Evolutionary conservation across 2,329 filamentous ascomycete species (phyloP).

Genomic region (Geosmithia putterillii): DNA sequence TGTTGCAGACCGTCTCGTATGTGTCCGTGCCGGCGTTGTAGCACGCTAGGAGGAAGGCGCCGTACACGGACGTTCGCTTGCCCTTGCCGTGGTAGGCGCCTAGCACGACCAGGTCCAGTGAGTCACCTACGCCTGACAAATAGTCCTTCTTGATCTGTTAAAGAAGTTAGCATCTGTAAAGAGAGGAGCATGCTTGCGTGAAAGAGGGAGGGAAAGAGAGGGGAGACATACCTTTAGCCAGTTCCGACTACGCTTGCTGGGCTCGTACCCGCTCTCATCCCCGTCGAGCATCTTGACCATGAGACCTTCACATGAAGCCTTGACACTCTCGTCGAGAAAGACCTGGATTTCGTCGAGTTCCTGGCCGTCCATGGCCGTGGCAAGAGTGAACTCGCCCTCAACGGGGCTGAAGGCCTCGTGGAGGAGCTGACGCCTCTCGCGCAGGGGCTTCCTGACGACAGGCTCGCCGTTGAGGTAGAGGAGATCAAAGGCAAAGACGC

Average conservation of each 20-base stretch:
- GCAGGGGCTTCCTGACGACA: slow-evolving; percentile 74
- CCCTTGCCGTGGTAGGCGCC: slow-evolving; percentile 91
- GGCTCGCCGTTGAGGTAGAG: slow-evolving; percentile 87
- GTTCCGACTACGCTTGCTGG: slow-evolving; percentile 89
- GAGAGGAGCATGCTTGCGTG: not conserved
- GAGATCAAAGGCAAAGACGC: slow-evolving; percentile 92
- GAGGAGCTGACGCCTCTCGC: slow-evolving; percentile 70
- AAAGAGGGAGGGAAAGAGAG: not conserved
- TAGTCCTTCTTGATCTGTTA: slow-evolving; percentile 91
- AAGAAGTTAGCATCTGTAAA: slow-evolving; percentile 8
- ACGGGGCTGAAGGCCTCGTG: slow-evolving; percentile 59
- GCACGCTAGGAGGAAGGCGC: slow-evolving; percentile 88
- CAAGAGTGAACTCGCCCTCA: slow-evolving; percentile 87
- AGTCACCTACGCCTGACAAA: slow-evolving; percentile 84
- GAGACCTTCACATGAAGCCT: slow-evolving; percentile 88
- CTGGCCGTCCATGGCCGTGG: slow-evolving; percentile 73
- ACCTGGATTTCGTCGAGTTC: slow-evolving; percentile 89
- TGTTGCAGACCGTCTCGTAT: slow-evolving; percentile 97
- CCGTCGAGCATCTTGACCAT: slow-evolving; percentile 99
- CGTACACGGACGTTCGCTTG: slow-evolving; percentile 91
- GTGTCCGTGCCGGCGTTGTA: slow-evolving; percentile 70
- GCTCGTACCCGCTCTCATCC: slow-evolving; percentile 84
- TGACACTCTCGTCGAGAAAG: slow-evolving; percentile 88
- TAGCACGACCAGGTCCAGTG: slow-evolving; percentile 87
- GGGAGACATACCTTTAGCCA: slow-evolving; percentile 70